Evolutionary conservation across 2,329 filamentous ascomycete species (phyloP), one percentile per base, ranked within the genome.

Genomic region (Aspergillus pseudoviridinutans): DNA sequence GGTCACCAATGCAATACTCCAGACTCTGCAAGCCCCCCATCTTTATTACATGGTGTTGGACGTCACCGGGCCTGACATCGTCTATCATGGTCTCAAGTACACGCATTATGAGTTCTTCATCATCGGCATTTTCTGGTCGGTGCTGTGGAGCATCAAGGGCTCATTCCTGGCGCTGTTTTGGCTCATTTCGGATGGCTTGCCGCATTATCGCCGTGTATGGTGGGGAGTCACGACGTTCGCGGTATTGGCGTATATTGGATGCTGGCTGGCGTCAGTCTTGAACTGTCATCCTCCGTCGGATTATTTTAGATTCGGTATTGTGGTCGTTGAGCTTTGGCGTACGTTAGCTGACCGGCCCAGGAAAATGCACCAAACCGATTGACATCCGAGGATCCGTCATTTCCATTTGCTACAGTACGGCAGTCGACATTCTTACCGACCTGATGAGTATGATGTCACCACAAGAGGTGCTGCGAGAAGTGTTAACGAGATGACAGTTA

Each of bases 351-450:
- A 58, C 17, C 14, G 9, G 12, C 6, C 2, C n/a, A 64, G 64
- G 55, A 4, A 46, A 58, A 55, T 66, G 64, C 29, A 42, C 10
- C 10, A 64, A 62, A 29, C 49, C 57, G 8, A 55, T 62, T 25
- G 62, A 66, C 41, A 49, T 55, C 20, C 49, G 14, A 14, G 61
- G 61, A 27, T 59, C 61, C 5, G 10, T 61, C 17, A 64, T 66
- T 25, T 53, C 62, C 17, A 65, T 65, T 24, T 59, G 47, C 14
- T 66, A 64, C 20, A 65, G 62, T 49, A 67, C 64, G 6, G 58
- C 58, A 1, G 61, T 64, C 14, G 67, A 69, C 38, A 62, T 68
- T 10, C 25, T 62, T 2, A 64, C 65, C 4, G 66, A 69, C 10
- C 27, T 68, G 5, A 59, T 69, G 46, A 65, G 66, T 69, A 63